These are phyloP conservation scores for Pelargonium citronellum DNA, from an alignment of 441 rosid genomes.

Conservation along the genomic window DNA sequence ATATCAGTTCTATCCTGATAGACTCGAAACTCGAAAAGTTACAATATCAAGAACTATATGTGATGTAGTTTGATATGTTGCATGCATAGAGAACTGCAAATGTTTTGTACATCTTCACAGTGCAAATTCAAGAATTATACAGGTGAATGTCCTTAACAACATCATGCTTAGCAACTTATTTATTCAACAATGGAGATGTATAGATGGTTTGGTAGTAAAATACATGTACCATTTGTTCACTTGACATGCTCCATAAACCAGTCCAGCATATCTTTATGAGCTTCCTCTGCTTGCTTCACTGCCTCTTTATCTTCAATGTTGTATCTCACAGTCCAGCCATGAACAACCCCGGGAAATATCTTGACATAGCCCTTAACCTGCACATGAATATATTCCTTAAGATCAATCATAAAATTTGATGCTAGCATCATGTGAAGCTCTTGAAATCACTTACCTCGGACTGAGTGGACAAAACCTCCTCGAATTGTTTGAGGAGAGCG, in stretches of 20 bases:
- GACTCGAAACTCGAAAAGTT: too few relatives aligned
- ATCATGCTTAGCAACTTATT: too few relatives aligned
- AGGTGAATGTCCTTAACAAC: too few relatives aligned
- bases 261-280: slow-evolving; percentile 22
- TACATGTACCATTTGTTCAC: not conserved
- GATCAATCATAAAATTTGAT: not conserved
- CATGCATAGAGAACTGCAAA: too few relatives aligned
- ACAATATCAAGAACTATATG: too few relatives aligned
- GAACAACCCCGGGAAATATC: slow-evolving; percentile 21
- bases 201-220: too few relatives aligned
- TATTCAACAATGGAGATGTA: too few relatives aligned
- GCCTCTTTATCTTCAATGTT: slow-evolving; percentile 12
- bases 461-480: slow-evolving; percentile 18
- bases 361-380: slow-evolving; percentile 23
- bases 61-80: too few relatives aligned
- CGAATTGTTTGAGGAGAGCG: slow-evolving; percentile 23
- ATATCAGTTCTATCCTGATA: too few relatives aligned
- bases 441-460: slow-evolving; percentile 15
- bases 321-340: slow-evolving; percentile 26
- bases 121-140: too few relatives aligned
- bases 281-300: slow-evolving; percentile 22
- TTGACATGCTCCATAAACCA: slow-evolving; percentile 23
- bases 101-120: too few relatives aligned
- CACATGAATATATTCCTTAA: not conserved
- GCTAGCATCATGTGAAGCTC: not conserved